Base-by-base conservation (phyloP, 352 stramenopile species). In the Globisporangium rhizosaccharum region DNA sequence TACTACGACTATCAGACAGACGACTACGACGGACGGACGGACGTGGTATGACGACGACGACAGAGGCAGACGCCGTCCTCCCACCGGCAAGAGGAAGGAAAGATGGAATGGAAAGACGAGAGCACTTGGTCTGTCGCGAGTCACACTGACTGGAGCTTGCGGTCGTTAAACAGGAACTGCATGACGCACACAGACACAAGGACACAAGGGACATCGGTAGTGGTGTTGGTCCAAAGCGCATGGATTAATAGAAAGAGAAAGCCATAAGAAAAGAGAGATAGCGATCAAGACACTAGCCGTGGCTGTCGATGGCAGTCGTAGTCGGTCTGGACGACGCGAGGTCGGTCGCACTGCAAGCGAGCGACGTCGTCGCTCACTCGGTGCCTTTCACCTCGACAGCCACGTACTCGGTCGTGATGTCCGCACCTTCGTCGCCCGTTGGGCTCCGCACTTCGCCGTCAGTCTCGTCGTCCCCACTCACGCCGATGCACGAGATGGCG, bases 401-500 rank as follows among this genome's bases (percentile, higher is more conserved):
- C 47, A 84, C 61, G 65, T 87, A 87, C 75, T 87, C 75, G 53
- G 68, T 66, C 59, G 71, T 66, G 39, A 62, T 62, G 70, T 69
- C 70, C 79, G 79, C 73, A 90, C 81, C 81, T 87, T 90, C 81
- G 48, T 88, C 79, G 23, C 69, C 61, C 14, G 68, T 71, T 23
- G 75, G 72, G 53, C 71, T 82, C 55, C 53, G 65, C 8, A 70
- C 73, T 48, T 87, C 74, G 20, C 78, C 65, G 36, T 67, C 62
- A 30, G 70, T 49, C 17, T 41, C 68, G 2, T 66, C 67, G 51
- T 68, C 74, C 7, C 83, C 68, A 0, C 62, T 58, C 37, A 83
- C 73, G 46, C 79, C 77, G n/a, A 92, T 71, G 61, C 73, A 88
- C 25, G 75, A 81, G 62, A 92, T 92, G 20, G 80, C 77, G 41